A percentile compares a stretch with the other conserved stretches of the same genome.
phyloP scores from a whole-genome alignment of 2,329 filamentous ascomycete species.

The Fonsecaea monophora region DNA sequence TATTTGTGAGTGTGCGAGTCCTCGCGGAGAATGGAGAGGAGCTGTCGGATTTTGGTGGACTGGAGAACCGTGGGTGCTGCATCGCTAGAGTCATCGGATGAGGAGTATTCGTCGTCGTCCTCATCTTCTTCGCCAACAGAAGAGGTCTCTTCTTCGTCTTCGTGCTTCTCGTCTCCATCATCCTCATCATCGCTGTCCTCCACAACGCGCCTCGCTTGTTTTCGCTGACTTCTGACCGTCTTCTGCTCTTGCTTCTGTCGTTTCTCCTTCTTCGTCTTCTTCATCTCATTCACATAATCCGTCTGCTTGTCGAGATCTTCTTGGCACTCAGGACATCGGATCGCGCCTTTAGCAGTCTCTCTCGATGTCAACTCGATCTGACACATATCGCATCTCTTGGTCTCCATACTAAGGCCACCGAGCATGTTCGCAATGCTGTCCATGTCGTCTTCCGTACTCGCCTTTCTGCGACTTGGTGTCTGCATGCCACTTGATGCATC shows the following conservation, averaged over 20 bases:
- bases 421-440: constrained; percentile 87
- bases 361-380: constrained; percentile 69
- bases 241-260: constrained; percentile 46
- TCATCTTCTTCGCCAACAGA: constrained; percentile 40
- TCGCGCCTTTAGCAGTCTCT: constrained; percentile 60
- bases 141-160: constrained; percentile 47
- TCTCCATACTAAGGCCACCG: constrained; percentile 78
- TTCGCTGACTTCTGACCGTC: constrained; percentile 60
- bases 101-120: constrained; percentile 51
- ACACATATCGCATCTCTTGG: constrained; percentile 84
- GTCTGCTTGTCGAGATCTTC: constrained; percentile 71
- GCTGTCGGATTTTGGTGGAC: constrained; percentile 90
- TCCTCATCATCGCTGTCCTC: constrained; percentile 66
- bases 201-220: constrained; percentile 50
- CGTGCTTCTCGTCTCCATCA: constrained; percentile 74
- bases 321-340: constrained; percentile 76
- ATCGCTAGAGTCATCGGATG: constrained; percentile 50
- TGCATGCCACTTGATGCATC: constrained; percentile 73
- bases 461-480: constrained; percentile 50
- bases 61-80: constrained; percentile 59
- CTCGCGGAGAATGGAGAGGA: constrained; percentile 78
- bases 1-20: constrained; percentile 89
- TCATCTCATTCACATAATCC: constrained; percentile 48
- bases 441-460: constrained; percentile 67
- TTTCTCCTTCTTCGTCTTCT: constrained; percentile 57